Percentiles rank a stretch among this genome's conserved stretches.
Evolutionary conservation across 768 basidiomycete species (phyloP).

Genomic region (Trametes gibbosa): DNA sequence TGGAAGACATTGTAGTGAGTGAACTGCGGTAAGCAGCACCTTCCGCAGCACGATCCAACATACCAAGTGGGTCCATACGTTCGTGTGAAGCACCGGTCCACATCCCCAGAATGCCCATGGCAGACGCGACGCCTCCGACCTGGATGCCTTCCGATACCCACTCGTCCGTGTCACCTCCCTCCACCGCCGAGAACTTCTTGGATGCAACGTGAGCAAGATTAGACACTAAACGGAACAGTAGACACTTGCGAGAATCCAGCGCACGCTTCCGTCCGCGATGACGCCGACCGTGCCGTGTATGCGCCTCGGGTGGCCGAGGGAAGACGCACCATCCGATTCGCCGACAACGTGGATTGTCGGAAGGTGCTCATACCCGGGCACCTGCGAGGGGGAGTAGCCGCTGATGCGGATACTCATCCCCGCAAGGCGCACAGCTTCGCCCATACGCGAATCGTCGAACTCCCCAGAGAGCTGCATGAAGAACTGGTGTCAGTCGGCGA

Average conservation of each 20-base stretch:
- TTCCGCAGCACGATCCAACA: conserved; percentile 1
- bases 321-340: conserved; percentile 39
- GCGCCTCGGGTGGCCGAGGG: conserved; percentile 34
- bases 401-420: conserved; percentile 43
- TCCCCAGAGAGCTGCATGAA: conserved; percentile 20
- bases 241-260: conserved; percentile 49
- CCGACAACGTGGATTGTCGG: conserved; percentile 53
- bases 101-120: conserved; percentile 49
- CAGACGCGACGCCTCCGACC: conserved; percentile 51
- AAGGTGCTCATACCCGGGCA: conserved; percentile 30
- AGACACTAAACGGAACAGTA: too few relatives aligned
- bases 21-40: not conserved
- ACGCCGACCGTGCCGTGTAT: conserved; percentile 46
- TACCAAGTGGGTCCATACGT: conserved; percentile 42
- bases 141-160: conserved; percentile 58
- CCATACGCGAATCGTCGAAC: conserved; percentile 32
- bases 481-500: conserved; percentile 1
- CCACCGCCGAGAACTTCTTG: conserved; percentile 23
- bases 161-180: conserved; percentile 34
- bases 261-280: conserved; percentile 46
- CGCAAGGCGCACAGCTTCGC: conserved; percentile 54
- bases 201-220: not conserved
- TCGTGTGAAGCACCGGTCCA: conserved; percentile 56
- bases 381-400: conserved; percentile 24
- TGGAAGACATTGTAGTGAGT: not conserved